A percentile compares a stretch with the other conserved stretches of the same genome.
Conservation (phyloP, 2,329 filamentous ascomycete genomes). For the Sporothrix dimorphospora region DNA sequence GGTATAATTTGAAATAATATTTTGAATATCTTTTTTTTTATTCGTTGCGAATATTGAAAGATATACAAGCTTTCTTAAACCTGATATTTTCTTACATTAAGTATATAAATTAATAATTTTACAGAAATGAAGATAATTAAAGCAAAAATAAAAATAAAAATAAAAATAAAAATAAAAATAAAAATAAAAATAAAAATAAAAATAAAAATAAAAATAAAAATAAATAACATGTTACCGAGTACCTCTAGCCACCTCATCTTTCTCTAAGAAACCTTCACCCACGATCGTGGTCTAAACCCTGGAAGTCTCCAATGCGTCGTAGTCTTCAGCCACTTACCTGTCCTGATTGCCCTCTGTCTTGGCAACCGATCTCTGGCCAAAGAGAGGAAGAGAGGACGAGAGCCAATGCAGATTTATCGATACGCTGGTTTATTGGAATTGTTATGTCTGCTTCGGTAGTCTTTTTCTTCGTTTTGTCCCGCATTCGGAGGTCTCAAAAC, state of each 20-base stretch:
- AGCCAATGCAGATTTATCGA: not conserved
- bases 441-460: not conserved
- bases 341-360: not conserved
- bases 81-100: no score
- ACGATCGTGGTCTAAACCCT: not conserved
- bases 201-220: not conserved
- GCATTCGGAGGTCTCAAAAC: not conserved
- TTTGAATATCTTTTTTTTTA: no score
- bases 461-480: not conserved
- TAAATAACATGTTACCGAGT: not conserved
- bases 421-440: not conserved
- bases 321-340: not conserved
- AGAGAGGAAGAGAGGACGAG: not conserved
- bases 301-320: not conserved
- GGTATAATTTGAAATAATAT: not conserved
- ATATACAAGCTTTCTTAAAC: no score
- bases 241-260: no score
- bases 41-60: no score
- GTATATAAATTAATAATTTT: no score
- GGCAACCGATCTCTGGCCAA: not conserved
- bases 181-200: not conserved
- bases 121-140: no score
- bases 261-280: no score
- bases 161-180: not conserved
- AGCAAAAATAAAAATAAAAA: no score